Evolutionary conservation across 768 basidiomycete species (phyloP), one percentile per base, ranked within the genome.

Genomic region (Lentinula sp.): DNA sequence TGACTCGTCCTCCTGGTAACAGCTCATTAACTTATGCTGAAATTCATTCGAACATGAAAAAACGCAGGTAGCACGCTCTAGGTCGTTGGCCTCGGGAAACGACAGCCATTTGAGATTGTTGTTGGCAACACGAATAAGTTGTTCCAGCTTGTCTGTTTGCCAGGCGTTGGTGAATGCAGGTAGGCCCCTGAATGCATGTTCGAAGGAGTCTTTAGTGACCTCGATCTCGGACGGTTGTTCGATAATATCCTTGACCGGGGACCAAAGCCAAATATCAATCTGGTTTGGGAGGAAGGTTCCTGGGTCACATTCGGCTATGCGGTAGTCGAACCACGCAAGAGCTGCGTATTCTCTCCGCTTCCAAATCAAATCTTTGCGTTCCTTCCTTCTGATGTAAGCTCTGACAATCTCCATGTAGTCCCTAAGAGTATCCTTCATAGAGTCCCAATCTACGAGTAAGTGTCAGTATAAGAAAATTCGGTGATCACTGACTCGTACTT

Each of bases 11-110:
- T 64, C 50, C 32, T 28, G 9, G 15, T 64, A 60, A 20, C 59
- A 43, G 13, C 48, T 18, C 46, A 48, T 7, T 9, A 48, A 18
- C 33, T 6, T 6, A 43, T 46, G 45, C 3, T 41, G 6, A 28
- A 20, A 39, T n/a, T 36, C 13, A 28, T 61, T 61, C 33, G 46
- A 67, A 59, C 74, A 76, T 1, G 60, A 63, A 59, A 76, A 73
- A 28, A 76, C 73, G 32, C 67, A 67, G 13, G 62, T 60, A 6
- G 73, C 74, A 4, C 37, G 49, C n/a, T 60, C 36, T 4, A 60
- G 50, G 13, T 60, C 36, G 23, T 20, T 23, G 41, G 18, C 10
- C 12, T 20, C 42, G 42, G 42, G 20, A 18, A 12, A 9, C 37
- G 42, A 4, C 16, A 36, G 6, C 41, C 41, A 48, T n/a, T 39